These are phyloP conservation scores for Chaetothyriales sp. DNA, from an alignment of 2,329 filamentous ascomycete genomes.

Conservation along the genomic window DNA sequence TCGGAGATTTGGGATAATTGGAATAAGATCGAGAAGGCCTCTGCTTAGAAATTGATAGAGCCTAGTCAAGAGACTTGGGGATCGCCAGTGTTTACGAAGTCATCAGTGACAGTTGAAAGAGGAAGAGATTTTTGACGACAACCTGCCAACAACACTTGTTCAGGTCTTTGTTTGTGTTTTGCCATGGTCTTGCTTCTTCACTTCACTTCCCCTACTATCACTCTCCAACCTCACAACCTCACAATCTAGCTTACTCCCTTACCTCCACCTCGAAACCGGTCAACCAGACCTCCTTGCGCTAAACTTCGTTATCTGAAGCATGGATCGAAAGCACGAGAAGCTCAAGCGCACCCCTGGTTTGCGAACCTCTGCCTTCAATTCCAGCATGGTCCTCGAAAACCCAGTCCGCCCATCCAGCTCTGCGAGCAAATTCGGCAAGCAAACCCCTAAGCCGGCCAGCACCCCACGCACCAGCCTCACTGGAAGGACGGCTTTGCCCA, in stretches of 20 bases:
- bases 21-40: slow-evolving; percentile 11
- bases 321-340: background rate
- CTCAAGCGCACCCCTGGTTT: background rate
- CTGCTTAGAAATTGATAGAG: background rate
- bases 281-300: too few species aligned
- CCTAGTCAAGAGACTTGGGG: background rate
- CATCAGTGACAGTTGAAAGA: background rate
- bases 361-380: background rate
- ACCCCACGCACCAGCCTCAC: background rate
- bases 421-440: background rate
- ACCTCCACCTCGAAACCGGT: background rate
- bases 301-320: background rate
- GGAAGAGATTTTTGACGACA: background rate
- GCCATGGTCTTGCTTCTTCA: background rate
- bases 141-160: background rate
- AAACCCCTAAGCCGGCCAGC: background rate
- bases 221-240: background rate
- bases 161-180: background rate
- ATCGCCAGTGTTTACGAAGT: background rate
- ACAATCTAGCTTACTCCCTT: background rate
- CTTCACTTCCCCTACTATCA: background rate
- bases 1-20: slow-evolving; percentile 17
- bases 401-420: background rate
- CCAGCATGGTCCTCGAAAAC: background rate
- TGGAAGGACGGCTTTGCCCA: background rate